phyloP scores from a whole-genome alignment of 768 basidiomycete species.

The Hemileccinum rubropunctum region DNA sequence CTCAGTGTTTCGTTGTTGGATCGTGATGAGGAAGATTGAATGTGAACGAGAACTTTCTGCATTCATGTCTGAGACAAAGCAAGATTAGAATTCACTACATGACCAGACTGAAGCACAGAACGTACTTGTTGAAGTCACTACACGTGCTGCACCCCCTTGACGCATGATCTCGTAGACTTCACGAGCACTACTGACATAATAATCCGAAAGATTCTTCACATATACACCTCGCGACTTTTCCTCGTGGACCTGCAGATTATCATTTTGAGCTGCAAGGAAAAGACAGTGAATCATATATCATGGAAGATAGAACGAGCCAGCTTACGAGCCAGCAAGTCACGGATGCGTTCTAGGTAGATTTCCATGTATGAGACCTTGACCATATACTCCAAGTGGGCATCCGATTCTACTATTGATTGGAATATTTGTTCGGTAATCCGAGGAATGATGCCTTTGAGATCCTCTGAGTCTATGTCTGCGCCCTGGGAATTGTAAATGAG shows the following conservation, averaged over 20 bases:
- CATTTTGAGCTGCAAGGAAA: slow-evolving; percentile 74
- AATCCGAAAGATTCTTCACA: slow-evolving; percentile 95
- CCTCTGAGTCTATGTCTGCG: slow-evolving; percentile 92
- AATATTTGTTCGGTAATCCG: slow-evolving; percentile 99
- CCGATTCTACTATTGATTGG: slow-evolving; percentile 94
- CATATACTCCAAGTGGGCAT: slow-evolving; percentile 93
- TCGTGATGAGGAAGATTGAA: slow-evolving; percentile 97
- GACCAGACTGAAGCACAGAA: slow-evolving; percentile 11
- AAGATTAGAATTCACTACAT: slow-evolving; percentile 2
- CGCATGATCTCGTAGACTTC: slow-evolving; percentile 99
- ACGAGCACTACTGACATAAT: slow-evolving; percentile 92
- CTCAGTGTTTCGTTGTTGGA: slow-evolving; percentile 95
- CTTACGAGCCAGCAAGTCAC: slow-evolving; percentile 94
- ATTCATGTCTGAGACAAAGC: slow-evolving; percentile 81
- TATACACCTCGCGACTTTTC: slow-evolving; percentile 98
- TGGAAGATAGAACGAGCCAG: neutral
- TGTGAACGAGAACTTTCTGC: slow-evolving; percentile 98
- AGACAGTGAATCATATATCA: slow-evolving; percentile 4
- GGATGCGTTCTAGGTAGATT: slow-evolving; percentile 95
- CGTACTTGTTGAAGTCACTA: slow-evolving; percentile 92
- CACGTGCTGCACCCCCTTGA: slow-evolving; percentile 87
- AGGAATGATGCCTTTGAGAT: slow-evolving; percentile 94
- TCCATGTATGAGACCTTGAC: slow-evolving; percentile 99
- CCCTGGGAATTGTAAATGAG: slow-evolving; percentile 52
- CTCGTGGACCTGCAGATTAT: slow-evolving; percentile 97